Evolutionary conservation across 2,329 filamentous ascomycete species (phyloP), one percentile per base, ranked within the genome.

Genomic region (Nothophoma quercina): DNA sequence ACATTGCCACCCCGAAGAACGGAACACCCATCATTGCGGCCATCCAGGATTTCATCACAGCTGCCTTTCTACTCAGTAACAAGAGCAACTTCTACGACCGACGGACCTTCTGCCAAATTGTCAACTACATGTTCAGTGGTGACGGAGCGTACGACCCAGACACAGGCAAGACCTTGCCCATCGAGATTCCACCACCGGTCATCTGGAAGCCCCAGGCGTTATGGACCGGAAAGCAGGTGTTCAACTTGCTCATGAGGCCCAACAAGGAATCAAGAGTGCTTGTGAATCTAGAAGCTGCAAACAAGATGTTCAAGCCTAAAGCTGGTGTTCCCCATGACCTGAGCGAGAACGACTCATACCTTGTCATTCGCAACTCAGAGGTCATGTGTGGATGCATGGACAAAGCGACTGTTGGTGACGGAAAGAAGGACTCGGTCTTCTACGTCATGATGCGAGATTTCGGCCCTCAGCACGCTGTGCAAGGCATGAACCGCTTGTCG

Each of bases 31-130:
- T 99, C 65, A 98, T 99, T 77, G 92, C 93, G 15, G 93, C 95
- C n/a, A 99, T 96, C 23, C 95, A 99, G 69, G 95, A 99, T 81
- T 99, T 99, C 78, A 98, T 99, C 65, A 98, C 93, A 21, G 93
- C 93, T 4, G 90, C 95, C 0, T 99, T 92, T 70, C 78, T 98
- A 4, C 81, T 98, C 21, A 96, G 91, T 65, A 90, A 88, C 74
- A 98, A 98, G 71, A 93, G 98, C 71, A 85, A 87, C 50, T 98
- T 99, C 75, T 96, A 90, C 68, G 91, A 96, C 65, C 87, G 93
- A 44, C 89, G 88, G 64, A 88, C 89, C 0, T 99, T 99, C 68
- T 88, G 89, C 2, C 93, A 96, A 62, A 85, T 97, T 33, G 96
- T 93, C 71, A 88, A 90, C 73, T 95, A 93, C 75, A 99, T 99